Percentiles rank a stretch among this genome's conserved stretches.
Conservation (phyloP, 2,329 filamentous ascomycete genomes). For the Fusarium staphyleae region DNA sequence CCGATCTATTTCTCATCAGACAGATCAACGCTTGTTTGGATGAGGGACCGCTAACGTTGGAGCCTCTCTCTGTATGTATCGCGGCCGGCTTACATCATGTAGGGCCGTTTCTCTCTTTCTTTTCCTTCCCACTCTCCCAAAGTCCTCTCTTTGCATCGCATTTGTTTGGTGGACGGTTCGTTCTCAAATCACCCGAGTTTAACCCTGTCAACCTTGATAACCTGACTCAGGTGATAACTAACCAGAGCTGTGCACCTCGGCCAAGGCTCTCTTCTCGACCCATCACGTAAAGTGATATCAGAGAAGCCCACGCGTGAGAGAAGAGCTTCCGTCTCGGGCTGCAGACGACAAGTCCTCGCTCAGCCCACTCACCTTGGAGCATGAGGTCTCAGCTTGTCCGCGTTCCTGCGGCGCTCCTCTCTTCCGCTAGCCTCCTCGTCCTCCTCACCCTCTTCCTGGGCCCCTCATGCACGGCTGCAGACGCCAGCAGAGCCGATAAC, state of each 20-base stretch:
- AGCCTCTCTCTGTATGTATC: too few relatives aligned
- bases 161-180: neutral
- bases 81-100: neutral
- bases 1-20: too few relatives aligned
- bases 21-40: too few relatives aligned
- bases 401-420: constrained; percentile 7
- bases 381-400: constrained; percentile 17
- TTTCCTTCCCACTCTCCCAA: neutral
- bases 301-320: neutral
- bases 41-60: too few relatives aligned
- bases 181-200: neutral
- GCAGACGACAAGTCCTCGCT: neutral
- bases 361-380: neutral
- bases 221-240: too few relatives aligned
- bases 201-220: constrained; percentile 11
- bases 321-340: neutral
- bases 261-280: neutral
- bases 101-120: neutral
- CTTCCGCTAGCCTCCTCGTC: neutral
- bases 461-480: constrained; percentile 15
- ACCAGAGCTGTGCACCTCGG: neutral
- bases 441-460: neutral
- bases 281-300: constrained; percentile 3
- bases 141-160: neutral
- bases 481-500: constrained; percentile 6